Base-by-base conservation (phyloP, 495 filamentous ascomycete species). In the Aspergillus biplanus region DNA sequence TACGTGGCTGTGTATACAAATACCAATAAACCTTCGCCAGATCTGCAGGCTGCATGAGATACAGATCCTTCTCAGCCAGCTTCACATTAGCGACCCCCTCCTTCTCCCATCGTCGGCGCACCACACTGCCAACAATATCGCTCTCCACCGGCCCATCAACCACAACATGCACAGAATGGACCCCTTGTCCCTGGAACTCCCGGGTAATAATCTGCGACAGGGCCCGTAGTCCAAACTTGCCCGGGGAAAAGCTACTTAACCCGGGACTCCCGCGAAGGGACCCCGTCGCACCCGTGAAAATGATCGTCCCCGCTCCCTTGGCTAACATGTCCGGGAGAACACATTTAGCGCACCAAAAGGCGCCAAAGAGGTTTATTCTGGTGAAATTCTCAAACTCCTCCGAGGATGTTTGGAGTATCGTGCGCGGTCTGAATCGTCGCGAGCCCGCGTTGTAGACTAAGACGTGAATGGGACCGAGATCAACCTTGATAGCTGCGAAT, bases 41-140 rank as follows among this genome's bases (percentile, higher is more conserved):
- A 56, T 69, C 67, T 9, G 15, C 39, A 9, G 72, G 72, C 66
- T 74, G 72, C 69, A 70, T 65, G 13, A 74, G 42, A 70, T 71
- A 67, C 21, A 58, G 52, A 21, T 74, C 72, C 16, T 63, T 63
- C 27, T 74, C 66, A 21, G 58, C 13, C 56, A 74, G 46, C 31
- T 68, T 69, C 52, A 68, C 66, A 32, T 44, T 4, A 44, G 44
- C 62, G 61, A 65, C 72, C 31, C 67, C 68, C 16, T 64, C 70
- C 62, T 64, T 71, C 63, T 73, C 73, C 68, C 76, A 70, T 64
- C 77, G 72, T 63, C 72, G 68, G 57, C 65, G 65, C 56, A 71
- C 71, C 27, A 78, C 70, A 52, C 76, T 76, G 44, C 74, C 75
- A 59, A 80, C 75, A 44, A 80, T 59, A 55, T 80, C 75, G 55